A percentile compares a stretch with the other conserved stretches of the same genome.
These are phyloP conservation scores for Rubroshorea leprosula DNA, from an alignment of 345 rosid genomes.

Conservation along the genomic window DNA sequence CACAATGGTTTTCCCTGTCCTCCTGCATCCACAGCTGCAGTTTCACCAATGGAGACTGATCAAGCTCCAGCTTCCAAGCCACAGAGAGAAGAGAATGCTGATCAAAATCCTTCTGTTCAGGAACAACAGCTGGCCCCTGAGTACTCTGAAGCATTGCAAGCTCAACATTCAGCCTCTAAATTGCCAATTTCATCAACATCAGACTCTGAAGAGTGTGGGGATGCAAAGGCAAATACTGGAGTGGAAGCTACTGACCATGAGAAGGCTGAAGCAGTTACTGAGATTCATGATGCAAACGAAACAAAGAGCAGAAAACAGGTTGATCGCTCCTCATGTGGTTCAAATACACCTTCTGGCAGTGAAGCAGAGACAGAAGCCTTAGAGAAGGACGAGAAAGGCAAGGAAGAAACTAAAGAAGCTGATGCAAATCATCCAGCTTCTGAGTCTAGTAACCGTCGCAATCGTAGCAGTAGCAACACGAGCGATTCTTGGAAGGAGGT, in stretches of 20 bases:
- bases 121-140: conserved; percentile 37
- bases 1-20: conserved; percentile 47
- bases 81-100: conserved; percentile 26
- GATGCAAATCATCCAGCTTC: conserved; percentile 36
- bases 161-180: conserved; percentile 52
- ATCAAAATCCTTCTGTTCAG: conserved; percentile 32
- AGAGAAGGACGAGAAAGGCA: conserved; percentile 47
- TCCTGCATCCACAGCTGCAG: conserved; percentile 39
- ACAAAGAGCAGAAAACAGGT: conserved; percentile 57
- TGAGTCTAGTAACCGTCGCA: conserved; percentile 53
- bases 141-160: conserved; percentile 46
- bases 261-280: conserved; percentile 38
- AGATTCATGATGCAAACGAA: conserved; percentile 46
- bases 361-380: conserved; percentile 71
- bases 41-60: conserved; percentile 31
- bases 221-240: conserved; percentile 30
- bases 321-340: conserved; percentile 91
- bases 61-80: conserved; percentile 30
- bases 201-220: conserved; percentile 51
- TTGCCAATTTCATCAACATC: conserved; percentile 38
- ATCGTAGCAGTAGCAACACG: conserved; percentile 41
- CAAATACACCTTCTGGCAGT: conserved; percentile 82
- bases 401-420: conserved; percentile 47
- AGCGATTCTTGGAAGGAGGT: conserved; percentile 86
- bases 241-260: conserved; percentile 32